Base-by-base conservation (phyloP, 2,329 filamentous ascomycete genomes). In the Aspergillus glaucus region DNA sequence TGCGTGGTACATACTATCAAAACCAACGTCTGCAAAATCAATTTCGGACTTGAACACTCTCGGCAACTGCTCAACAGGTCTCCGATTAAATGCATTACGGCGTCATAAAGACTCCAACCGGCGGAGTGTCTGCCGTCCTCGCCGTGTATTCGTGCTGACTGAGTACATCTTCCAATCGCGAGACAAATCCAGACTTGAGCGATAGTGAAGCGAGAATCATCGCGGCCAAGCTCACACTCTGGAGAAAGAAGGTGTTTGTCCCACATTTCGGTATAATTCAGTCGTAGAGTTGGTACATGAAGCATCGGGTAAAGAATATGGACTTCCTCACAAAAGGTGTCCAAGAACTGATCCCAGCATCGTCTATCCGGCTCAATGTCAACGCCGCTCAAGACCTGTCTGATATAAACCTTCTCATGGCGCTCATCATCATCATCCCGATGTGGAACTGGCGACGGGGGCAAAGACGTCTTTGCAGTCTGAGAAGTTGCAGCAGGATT, bases 301-400 rank as follows among this genome's bases (percentile, higher is more conserved):
- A 62, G 41, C 24, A 62, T 60, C 1, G 59, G 59, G 28, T 60
- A 58, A 4, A 62, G 30, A 12, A 56, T 48, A 19, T 61, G 57
- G 1, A 60, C 51, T 40, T 62, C 55, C 1, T 57, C 52, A 34
- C 53, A 60, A 42, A 59, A 62, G 0, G 42, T 55, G 30, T 47
- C 41, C 43, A 60, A 41, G 8, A 54, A 45, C 2, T 15, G 43
- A 30, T 55, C 48, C 56, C 57, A 59, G 34, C 53, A 51, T 0
- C 24, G 12, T 24, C 42, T 39, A 12, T 51, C 30, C 1, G 54
- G 51, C 3, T 44, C 28, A 6, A 59, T 48, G 14, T 46, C 51
- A 28, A 54, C 49, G 0, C n/a, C 22, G 17, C 37, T 37, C 2
- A 57, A 24, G 8, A 55, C 12, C 2, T 46, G 45, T 4, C 21